Base-by-base conservation (phyloP, 352 stramenopile species). In the Phytophthora kernoviae region DNA sequence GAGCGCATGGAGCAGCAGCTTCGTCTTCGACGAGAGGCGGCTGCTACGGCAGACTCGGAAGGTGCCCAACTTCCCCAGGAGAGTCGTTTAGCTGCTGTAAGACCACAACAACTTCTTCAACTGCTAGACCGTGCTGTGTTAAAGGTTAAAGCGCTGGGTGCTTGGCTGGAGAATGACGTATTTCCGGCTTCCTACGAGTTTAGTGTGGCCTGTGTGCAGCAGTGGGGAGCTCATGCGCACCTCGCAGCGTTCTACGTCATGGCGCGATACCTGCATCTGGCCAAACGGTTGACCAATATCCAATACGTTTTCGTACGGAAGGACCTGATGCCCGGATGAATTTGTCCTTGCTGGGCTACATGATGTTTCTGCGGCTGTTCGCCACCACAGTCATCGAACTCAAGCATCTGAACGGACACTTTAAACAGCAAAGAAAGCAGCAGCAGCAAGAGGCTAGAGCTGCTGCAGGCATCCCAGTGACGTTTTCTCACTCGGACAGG, bases 1-100 rank as follows among this genome's bases (percentile, higher is more conserved):
- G 81, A 94, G 49, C 81, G 83, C 36, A 92, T 94, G 81, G 81
- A 90, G 41, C 84, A 90, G 56, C 85, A 93, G 41, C 56, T 91
- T 50, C 78, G 80, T 7, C 55, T 79, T 44, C 78, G 75, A 3
- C 78, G 54, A 59, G 68, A 73, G 22, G 54, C 45, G 40, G 62
- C 51, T 12, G 75, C 68, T 51, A 41, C 46, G 17, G 51, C 56
- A n/a, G 43, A 9, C 6, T 54, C 43, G 14, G 52, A 56, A 40
- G 51, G 33, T 27, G 22, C 33, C 0, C 42, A 49, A 15, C 40
- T 15, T 11, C 24, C 42, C 34, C 6, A 21, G 14, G 22, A 57
- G n/a, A 47, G 40, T 39, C 40, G 36, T 39, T 4, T 60, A 21
- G 55, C 36, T 24, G 12, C 52, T 30, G 48, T 68, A 37, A 62